phyloP scores from a whole-genome alignment of 2,329 filamentous ascomycete genomes.

The Ceratocystis diversiconidia region DNA sequence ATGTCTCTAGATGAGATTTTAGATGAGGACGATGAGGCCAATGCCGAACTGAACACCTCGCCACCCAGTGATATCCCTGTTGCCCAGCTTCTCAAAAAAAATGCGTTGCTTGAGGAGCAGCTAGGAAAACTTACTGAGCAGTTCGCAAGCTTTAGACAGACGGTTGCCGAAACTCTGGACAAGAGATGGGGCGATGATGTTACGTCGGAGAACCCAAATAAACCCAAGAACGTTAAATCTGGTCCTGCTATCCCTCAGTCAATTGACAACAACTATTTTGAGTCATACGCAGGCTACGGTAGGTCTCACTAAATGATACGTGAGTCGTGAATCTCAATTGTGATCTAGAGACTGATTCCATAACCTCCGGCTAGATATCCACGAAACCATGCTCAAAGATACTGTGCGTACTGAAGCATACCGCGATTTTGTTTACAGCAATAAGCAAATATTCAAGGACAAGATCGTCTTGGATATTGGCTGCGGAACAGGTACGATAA shows the following conservation, averaged over 20 bases:
- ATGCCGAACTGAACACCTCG: slow-evolving; percentile 13
- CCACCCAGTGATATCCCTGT: neutral
- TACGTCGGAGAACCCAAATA: slow-evolving; percentile 26
- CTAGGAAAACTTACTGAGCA: slow-evolving; percentile 47
- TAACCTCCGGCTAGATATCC: slow-evolving; percentile 51
- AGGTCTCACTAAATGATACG: slow-evolving; percentile 20
- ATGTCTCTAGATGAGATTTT: slow-evolving; percentile 71
- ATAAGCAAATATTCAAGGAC: slow-evolving; percentile 73
- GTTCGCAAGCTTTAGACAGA: slow-evolving; percentile 50
- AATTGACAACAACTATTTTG: slow-evolving; percentile 37
- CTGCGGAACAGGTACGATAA: slow-evolving; percentile 48
- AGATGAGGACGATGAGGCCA: slow-evolving; percentile 30
- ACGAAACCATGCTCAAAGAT: slow-evolving; percentile 93
- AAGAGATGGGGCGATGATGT: slow-evolving; percentile 45
- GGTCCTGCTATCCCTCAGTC: slow-evolving; percentile 23
- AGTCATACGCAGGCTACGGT: slow-evolving; percentile 52
- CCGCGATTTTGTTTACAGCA: slow-evolving; percentile 84
- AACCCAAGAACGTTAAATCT: slow-evolving; percentile 22
- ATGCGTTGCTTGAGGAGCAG: slow-evolving; percentile 36
- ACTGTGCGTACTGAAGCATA: slow-evolving; percentile 78
- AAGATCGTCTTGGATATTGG: slow-evolving; percentile 86
- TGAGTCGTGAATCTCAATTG: neutral
- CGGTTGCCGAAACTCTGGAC: slow-evolving; percentile 53
- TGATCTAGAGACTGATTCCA: neutral
- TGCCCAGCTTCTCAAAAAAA: slow-evolving; percentile 19